phyloP scores from a whole-genome alignment of 257 asterid species.

The Lycium ferocissimum region DNA sequence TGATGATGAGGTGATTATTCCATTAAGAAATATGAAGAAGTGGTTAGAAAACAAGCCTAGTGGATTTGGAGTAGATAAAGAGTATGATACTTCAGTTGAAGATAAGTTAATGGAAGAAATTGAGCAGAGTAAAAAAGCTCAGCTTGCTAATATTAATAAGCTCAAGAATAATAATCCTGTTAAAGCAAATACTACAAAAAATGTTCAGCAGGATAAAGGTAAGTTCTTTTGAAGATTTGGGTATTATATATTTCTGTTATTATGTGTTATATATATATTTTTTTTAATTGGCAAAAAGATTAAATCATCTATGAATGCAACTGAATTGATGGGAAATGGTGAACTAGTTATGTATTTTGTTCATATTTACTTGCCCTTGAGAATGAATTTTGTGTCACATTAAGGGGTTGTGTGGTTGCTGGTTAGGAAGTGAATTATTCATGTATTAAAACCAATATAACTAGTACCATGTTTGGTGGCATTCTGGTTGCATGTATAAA shows the following conservation, averaged over 20 bases:
- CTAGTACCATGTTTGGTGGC: too few species aligned
- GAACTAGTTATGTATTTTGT: background rate
- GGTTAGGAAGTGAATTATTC: too few species aligned
- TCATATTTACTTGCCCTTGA: background rate
- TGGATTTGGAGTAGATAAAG: conserved; percentile 95
- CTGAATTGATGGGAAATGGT: background rate
- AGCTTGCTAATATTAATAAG: conserved; percentile 72
- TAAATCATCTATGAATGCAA: background rate
- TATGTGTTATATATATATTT: too few species aligned
- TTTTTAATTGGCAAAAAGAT: background rate
- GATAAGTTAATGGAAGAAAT: conserved; percentile 87
- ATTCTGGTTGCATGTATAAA: too few species aligned
- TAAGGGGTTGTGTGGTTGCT: too few species aligned
- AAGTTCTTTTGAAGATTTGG: background rate
- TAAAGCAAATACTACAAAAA: conserved; percentile 41
- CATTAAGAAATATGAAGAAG: conserved; percentile 68
- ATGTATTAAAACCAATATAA: too few species aligned
- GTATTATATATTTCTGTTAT: background rate
- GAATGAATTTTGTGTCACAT: background rate
- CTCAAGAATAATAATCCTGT: conserved; percentile 66
- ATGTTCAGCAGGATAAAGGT: conserved; percentile 61
- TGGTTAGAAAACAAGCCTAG: conserved; percentile 74
- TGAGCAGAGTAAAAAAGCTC: conserved; percentile 83
- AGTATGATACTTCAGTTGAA: conserved; percentile 84
- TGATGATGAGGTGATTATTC: conserved; percentile 60